Conservation (phyloP, 2,329 filamentous ascomycete genomes). For the Xylaria sp. region DNA sequence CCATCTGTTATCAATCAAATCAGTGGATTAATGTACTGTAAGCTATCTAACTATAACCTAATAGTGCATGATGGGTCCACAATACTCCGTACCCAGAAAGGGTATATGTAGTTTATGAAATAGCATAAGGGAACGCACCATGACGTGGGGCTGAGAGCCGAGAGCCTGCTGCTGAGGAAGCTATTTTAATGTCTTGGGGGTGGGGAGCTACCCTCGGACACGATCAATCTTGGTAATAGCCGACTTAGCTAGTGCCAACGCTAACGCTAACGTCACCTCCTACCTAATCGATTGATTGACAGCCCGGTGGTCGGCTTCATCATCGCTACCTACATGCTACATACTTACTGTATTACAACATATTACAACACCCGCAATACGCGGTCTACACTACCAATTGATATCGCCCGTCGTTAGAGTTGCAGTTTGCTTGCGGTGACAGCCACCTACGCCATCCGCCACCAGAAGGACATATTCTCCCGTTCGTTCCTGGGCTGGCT, state of each 20-base stretch:
- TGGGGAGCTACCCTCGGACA: slow-evolving; percentile 14
- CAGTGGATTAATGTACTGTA: neutral
- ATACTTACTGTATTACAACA: neutral
- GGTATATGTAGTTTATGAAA: no score
- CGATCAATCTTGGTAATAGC: slow-evolving; percentile 31
- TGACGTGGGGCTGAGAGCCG: slow-evolving; percentile 2
- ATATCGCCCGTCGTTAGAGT: neutral
- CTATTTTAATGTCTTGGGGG: slow-evolving; percentile 11
- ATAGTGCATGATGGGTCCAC: neutral
- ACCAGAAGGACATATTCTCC: neutral
- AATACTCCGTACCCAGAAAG: no score
- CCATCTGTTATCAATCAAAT: neutral
- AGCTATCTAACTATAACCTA: no score
- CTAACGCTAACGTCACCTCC: slow-evolving; percentile 21
- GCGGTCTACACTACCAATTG: neutral
- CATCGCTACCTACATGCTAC: neutral
- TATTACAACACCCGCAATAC: neutral
- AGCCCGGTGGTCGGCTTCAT: slow-evolving; percentile 20
- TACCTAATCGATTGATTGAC: slow-evolving; percentile 1
- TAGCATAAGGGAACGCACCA: neutral
- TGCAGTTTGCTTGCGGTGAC: neutral
- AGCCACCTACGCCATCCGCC: slow-evolving; percentile 17
- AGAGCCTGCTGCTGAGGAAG: neutral
- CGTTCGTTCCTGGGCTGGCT: neutral
- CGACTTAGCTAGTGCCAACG: slow-evolving; percentile 25